phyloP scores from a whole-genome alignment of 2,329 filamentous ascomycete species.

The Fonsecaea pugnacius region DNA sequence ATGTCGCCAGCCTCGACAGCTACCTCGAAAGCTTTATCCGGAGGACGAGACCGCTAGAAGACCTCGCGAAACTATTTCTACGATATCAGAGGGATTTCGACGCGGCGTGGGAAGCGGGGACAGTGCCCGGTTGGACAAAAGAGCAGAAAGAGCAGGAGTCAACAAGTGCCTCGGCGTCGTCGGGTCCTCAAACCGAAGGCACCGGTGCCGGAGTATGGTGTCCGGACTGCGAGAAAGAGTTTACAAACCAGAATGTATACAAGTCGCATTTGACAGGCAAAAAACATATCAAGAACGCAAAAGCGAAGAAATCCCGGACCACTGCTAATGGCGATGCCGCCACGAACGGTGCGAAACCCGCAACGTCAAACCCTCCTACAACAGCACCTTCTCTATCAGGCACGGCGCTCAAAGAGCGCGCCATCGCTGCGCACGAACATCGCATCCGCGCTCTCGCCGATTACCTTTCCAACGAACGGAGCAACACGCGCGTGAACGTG shows the following conservation, averaged over 20 bases:
- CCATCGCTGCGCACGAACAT: slow-evolving; percentile 85
- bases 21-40: slow-evolving; percentile 91
- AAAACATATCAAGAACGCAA: slow-evolving; percentile 86
- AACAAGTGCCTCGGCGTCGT: slow-evolving; percentile 43
- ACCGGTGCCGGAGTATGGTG: slow-evolving; percentile 80
- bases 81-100: slow-evolving; percentile 84
- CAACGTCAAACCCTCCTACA: slow-evolving; percentile 19
- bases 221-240: slow-evolving; percentile 88
- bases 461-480: slow-evolving; percentile 82
- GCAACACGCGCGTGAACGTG: slow-evolving; percentile 90
- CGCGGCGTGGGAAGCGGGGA: slow-evolving; percentile 76
- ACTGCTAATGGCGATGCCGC: slow-evolving; percentile 26
- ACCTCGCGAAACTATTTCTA: slow-evolving; percentile 75
- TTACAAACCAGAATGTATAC: slow-evolving; percentile 94
- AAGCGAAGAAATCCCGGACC: slow-evolving; percentile 58
- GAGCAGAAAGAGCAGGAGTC: slow-evolving; percentile 50
- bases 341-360: slow-evolving; percentile 28
- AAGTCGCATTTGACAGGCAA: slow-evolving; percentile 85
- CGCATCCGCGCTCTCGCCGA: slow-evolving; percentile 78
- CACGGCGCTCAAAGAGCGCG: slow-evolving; percentile 76
- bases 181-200: slow-evolving; percentile 56
- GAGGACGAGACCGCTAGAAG: slow-evolving; percentile 81
- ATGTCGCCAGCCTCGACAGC: slow-evolving; percentile 75
- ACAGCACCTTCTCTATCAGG: slow-evolving; percentile 18
- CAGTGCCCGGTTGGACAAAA: slow-evolving; percentile 76